These are phyloP conservation scores for Talaromyces thailandensis DNA, from an alignment of 495 filamentous ascomycete species.

Conservation along the genomic window DNA sequence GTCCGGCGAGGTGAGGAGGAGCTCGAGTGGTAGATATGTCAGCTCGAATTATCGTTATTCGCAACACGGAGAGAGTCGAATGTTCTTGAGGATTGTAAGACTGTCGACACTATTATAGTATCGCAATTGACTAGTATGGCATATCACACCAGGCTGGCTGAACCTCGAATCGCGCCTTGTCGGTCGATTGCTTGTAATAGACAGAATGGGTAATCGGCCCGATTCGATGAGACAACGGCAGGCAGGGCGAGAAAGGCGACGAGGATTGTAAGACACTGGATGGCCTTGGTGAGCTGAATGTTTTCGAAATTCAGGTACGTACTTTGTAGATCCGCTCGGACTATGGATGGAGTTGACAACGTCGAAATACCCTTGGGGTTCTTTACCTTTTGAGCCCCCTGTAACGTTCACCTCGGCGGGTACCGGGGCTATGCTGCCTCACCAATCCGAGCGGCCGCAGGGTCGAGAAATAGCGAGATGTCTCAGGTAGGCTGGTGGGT, in stretches of 20 bases:
- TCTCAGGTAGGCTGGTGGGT: not conserved
- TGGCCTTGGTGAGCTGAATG: not conserved
- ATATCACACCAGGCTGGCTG: not conserved
- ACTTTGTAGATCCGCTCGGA: not conserved
- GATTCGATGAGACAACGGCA: not conserved
- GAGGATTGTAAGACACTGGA: not conserved
- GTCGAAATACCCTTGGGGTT: not conserved
- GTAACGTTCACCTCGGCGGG: not conserved
- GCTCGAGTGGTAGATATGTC: not conserved
- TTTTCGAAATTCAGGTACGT: not conserved
- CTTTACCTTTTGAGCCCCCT: not conserved
- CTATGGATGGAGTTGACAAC: not conserved
- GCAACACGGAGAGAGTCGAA: not conserved
- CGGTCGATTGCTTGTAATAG: not conserved
- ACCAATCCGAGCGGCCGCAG: constrained; percentile 1
- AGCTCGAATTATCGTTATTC: not conserved
- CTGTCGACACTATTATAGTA: not conserved
- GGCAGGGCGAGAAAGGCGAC: not conserved
- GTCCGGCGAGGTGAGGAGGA: constrained; percentile 12
- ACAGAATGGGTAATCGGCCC: not conserved
- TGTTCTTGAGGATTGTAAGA: not conserved
- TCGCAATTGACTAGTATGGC: not conserved
- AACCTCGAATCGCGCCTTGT: not conserved
- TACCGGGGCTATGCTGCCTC: constrained; percentile 4
- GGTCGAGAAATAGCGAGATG: constrained; percentile 1